Percentiles rank a stretch among this genome's conserved stretches.
These are phyloP conservation scores for Dalbergia cultrata DNA, from an alignment of 306 rosid species.

Conservation along the genomic window DNA sequence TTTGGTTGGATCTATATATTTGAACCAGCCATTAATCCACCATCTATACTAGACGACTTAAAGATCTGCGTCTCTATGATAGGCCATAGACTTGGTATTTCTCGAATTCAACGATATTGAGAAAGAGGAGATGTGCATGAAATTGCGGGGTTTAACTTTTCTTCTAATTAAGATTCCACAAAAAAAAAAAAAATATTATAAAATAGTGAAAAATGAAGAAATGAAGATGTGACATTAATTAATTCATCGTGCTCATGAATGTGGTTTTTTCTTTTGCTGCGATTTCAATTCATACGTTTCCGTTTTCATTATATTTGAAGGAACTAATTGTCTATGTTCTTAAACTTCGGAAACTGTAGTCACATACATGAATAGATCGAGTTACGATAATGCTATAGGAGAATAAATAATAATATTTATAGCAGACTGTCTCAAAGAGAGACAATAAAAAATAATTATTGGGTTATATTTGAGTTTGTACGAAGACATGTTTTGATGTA, in stretches of 20 bases:
- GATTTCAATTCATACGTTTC: background rate
- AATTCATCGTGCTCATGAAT: background rate
- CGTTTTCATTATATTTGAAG: background rate
- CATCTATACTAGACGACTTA: background rate
- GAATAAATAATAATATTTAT: too few species aligned
- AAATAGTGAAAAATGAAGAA: background rate
- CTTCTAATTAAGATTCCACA: background rate
- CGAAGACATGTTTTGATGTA: too few species aligned
- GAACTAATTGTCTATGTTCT: background rate
- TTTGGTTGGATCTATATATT: constrained; percentile 34
- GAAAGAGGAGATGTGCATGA: constrained; percentile 39
- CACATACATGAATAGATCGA: background rate
- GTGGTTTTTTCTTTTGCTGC: constrained; percentile 7
- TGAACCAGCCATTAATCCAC: constrained; percentile 40
- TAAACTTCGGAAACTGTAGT: background rate
- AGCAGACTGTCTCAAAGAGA: too few species aligned
- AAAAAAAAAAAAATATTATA: background rate
- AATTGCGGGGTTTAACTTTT: constrained; percentile 48
- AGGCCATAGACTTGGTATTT: constrained; percentile 4
- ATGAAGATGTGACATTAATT: background rate
- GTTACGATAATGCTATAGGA: background rate
- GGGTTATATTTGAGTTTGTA: too few species aligned
- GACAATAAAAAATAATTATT: too few species aligned
- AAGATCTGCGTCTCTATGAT: constrained; percentile 27
- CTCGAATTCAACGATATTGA: constrained; percentile 41